A percentile compares a stretch with the other conserved stretches of the same genome.
Evolutionary conservation across 2,329 filamentous ascomycete genomes (phyloP).

Genomic region (Aspergillus terreus): DNA sequence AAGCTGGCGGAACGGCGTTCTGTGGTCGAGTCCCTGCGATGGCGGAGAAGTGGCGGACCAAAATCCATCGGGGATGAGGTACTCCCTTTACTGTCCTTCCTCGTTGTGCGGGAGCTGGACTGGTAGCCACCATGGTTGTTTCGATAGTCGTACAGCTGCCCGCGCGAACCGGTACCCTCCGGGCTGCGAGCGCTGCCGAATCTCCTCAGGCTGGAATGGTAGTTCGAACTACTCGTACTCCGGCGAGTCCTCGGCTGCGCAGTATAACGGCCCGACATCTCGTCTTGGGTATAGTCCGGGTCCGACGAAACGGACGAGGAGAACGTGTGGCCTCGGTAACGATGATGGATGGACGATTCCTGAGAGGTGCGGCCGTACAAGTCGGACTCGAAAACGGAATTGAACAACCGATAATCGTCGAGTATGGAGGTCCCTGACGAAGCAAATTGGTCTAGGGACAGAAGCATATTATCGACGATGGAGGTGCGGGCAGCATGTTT

Average conservation of each 20-base stretch:
- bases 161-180: constrained; percentile 38
- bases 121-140: constrained; percentile 17
- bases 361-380: constrained; percentile 27
- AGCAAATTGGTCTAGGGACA: constrained; percentile 83
- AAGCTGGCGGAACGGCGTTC: constrained; percentile 45
- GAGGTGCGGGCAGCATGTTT: constrained; percentile 79
- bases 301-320: constrained; percentile 59
- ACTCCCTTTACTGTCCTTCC: constrained; percentile 69
- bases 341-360: constrained; percentile 32
- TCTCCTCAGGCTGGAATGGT: constrained; percentile 56
- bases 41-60: constrained; percentile 44
- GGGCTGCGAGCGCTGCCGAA: constrained; percentile 59
- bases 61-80: constrained; percentile 75
- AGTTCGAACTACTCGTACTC: constrained; percentile 78
- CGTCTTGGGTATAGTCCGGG: constrained; percentile 43
- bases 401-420: constrained; percentile 36
- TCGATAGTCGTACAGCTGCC: constrained; percentile 32
- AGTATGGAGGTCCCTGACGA: constrained; percentile 33
- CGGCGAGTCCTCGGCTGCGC: constrained; percentile 54
- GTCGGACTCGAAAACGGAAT: constrained; percentile 41
- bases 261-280: constrained; percentile 38
- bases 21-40: constrained; percentile 26
- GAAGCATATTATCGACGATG: constrained; percentile 90
- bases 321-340: constrained; percentile 57
- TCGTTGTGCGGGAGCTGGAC: constrained; percentile 34